Percentiles rank a stretch among this genome's conserved stretches.
phyloP scores from a whole-genome alignment of 495 filamentous ascomycete species.

The Podospora sp. region DNA sequence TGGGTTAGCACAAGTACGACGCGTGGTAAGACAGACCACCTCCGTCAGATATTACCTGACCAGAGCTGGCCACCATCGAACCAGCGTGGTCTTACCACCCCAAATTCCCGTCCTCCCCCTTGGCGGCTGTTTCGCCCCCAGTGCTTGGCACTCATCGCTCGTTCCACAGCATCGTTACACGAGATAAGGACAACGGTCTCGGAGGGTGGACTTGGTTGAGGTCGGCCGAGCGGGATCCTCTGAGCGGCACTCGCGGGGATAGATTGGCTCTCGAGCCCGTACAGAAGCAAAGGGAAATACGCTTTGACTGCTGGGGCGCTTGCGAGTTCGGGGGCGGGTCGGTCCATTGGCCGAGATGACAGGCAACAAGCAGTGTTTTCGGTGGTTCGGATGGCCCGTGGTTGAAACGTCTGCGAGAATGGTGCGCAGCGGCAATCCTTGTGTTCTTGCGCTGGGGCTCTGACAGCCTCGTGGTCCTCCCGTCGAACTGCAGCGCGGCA shows the following conservation, averaged over 20 bases:
- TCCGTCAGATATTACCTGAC: background rate
- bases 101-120: background rate
- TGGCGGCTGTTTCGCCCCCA: background rate
- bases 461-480: conserved; percentile 15
- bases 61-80: background rate
- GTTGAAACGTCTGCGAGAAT: conserved; percentile 18
- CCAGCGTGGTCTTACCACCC: conserved; percentile 12
- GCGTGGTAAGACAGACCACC: background rate
- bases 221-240: background rate
- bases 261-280: background rate
- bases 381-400: conserved; percentile 4
- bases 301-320: conserved; percentile 4
- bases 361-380: background rate
- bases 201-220: background rate
- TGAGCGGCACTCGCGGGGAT: background rate
- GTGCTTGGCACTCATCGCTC: background rate
- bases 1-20: background rate
- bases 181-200: conserved; percentile 2
- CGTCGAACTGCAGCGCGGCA: conserved; percentile 1
- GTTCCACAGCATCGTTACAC: conserved; percentile 1
- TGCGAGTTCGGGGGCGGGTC: background rate
- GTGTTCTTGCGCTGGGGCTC: conserved; percentile 6
- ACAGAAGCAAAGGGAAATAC: background rate
- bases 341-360: conserved; percentile 15
- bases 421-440: conserved; percentile 2